Evolutionary conservation across 305 asterid species (phyloP).

Genomic region (Caryopteris hybrid): DNA sequence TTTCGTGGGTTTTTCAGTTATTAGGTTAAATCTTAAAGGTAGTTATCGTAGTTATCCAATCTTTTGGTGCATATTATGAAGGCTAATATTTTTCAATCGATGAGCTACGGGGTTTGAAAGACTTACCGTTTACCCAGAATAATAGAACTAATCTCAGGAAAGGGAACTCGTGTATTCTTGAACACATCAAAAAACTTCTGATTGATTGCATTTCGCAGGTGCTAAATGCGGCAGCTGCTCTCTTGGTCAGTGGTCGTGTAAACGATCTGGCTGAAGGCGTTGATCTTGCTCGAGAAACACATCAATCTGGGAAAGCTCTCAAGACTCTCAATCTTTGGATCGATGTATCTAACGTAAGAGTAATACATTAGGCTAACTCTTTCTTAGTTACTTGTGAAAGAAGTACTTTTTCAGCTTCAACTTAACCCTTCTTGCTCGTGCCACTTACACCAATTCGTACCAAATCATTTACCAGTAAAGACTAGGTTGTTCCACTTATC

Average conservation of each 20-base stretch:
- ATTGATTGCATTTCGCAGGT: constrained; percentile 36
- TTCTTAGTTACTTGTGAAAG: not conserved
- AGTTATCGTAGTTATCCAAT: not conserved
- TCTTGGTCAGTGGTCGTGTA: constrained; percentile 68
- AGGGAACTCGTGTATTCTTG: not conserved
- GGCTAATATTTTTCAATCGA: too few species aligned
- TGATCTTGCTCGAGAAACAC: constrained; percentile 57
- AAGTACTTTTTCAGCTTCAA: too few species aligned
- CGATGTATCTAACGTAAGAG: constrained; percentile 58
- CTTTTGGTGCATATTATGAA: too few species aligned
- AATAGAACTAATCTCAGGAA: not conserved
- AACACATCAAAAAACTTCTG: not conserved
- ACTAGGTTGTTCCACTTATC: too few species aligned
- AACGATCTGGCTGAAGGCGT: constrained; percentile 64
- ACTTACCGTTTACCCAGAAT: not conserved
- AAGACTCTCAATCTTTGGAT: constrained; percentile 67
- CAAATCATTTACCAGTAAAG: too few species aligned
- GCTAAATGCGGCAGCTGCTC: constrained; percentile 86
- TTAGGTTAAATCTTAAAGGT: too few species aligned
- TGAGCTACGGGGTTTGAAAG: not conserved
- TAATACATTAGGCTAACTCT: not conserved
- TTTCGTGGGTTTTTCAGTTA: not conserved
- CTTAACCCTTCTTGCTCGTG: too few species aligned
- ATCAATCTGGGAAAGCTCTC: constrained; percentile 65
- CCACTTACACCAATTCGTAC: too few species aligned